Evolutionary conservation across 1,284 basidiomycete species (phyloP).

Genomic region (Ustilago trichophora): DNA sequence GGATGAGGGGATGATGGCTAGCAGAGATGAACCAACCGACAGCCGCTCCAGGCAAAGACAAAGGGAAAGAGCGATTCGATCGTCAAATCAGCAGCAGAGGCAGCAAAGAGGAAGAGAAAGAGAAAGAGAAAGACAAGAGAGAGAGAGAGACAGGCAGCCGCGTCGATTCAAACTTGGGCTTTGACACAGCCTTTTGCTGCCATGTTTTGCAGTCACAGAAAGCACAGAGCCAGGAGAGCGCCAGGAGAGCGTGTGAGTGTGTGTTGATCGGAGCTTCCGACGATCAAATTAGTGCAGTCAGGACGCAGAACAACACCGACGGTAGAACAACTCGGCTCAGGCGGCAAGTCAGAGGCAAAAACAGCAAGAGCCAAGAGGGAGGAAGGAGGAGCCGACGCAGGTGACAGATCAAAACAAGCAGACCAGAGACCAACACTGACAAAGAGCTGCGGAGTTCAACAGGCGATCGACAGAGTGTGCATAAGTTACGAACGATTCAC

Average conservation of each 20-base stretch:
- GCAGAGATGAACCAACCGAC: neutral
- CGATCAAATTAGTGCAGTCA: neutral
- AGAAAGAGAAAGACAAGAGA: neutral
- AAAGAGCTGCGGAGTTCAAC: constrained; percentile 19
- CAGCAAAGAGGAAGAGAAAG: neutral
- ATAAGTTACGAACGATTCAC: constrained; percentile 10
- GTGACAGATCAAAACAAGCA: constrained; percentile 32
- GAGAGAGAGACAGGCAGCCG: neutral
- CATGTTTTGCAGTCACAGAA: neutral
- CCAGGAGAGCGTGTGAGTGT: neutral
- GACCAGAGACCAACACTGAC: constrained; percentile 7
- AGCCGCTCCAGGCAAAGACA: neutral
- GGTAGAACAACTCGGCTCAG: no score
- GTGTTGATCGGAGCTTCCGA: constrained; percentile 12
- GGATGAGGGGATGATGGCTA: constrained; percentile 1
- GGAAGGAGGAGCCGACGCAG: constrained; percentile 1
- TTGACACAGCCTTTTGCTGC: no score
- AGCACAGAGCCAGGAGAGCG: neutral
- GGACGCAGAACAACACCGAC: constrained; percentile 12
- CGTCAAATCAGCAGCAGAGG: neutral
- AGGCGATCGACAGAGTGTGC: constrained; percentile 23
- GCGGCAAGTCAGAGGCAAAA: neutral
- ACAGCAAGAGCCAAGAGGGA: neutral
- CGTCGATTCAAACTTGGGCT: neutral
- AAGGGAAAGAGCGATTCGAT: neutral